Percentiles rank a stretch among this genome's conserved stretches.
phyloP scores from a whole-genome alignment of 2,329 filamentous ascomycete species.

The Parasarocladium wereldwijsianum region DNA sequence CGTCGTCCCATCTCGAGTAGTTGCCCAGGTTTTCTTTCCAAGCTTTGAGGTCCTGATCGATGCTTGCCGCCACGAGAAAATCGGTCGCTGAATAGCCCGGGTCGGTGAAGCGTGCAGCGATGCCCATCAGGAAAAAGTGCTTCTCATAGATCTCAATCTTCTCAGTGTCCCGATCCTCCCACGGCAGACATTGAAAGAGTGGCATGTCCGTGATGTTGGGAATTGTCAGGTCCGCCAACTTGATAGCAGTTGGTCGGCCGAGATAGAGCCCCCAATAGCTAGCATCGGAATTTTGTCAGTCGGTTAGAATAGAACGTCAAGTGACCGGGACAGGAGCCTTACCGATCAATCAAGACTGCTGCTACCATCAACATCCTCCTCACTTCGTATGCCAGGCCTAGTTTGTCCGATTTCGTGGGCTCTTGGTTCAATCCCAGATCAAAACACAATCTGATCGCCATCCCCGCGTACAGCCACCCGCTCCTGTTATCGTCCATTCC shows the following conservation, averaged over 20 bases:
- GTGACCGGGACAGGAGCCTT: neutral
- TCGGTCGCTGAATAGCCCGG: neutral
- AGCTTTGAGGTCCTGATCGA: neutral
- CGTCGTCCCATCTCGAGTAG: neutral
- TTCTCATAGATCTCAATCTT: conserved; percentile 2
- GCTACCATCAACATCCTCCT: neutral
- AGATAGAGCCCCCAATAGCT: conserved; percentile 1
- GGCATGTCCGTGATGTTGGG: conserved; percentile 1
- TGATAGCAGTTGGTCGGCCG: neutral
- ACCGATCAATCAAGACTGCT: conserved; percentile 1
- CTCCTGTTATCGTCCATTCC: conserved; percentile 1
- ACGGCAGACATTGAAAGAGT: neutral
- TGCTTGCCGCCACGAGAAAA: neutral
- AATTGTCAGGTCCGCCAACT: neutral
- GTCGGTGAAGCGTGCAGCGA: neutral
- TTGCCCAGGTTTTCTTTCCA: neutral
- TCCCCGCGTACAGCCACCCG: conserved; percentile 1
- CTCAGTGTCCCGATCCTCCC: neutral
- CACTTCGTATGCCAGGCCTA: neutral
- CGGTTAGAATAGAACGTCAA: neutral
- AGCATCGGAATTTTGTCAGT: too few species aligned
- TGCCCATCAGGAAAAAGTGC: neutral
- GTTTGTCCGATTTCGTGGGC: neutral
- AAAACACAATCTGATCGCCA: conserved; percentile 1
- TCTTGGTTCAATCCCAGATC: conserved; percentile 2